phyloP scores from a whole-genome alignment of 1,284 basidiomycete genomes.

The Leccinum griseonigrum region DNA sequence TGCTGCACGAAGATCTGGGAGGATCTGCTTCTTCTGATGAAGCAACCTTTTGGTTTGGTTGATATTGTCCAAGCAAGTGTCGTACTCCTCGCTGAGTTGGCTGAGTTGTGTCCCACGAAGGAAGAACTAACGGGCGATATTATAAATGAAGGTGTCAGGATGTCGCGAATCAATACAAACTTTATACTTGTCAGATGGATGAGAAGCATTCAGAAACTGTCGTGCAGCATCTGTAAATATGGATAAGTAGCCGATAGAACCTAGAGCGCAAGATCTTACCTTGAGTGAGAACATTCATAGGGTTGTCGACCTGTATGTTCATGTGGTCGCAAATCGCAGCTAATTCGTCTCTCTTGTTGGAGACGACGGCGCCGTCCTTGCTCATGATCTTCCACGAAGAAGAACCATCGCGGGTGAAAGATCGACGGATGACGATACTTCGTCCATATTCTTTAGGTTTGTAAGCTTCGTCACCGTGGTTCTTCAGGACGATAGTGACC shows the following conservation, averaged over 20 bases:
- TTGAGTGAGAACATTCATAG: conserved; percentile 93
- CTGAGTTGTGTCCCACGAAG: conserved; percentile 90
- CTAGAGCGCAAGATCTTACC: conserved; percentile 40
- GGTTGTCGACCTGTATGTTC: conserved; percentile 97
- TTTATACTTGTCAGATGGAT: conserved; percentile 87
- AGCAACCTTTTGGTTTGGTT: conserved; percentile 63
- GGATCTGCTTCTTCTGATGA: conserved; percentile 62
- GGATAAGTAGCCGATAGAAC: not conserved
- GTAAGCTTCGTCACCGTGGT: conserved; percentile 88
- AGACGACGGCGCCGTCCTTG: conserved; percentile 64
- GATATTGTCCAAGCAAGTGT: conserved; percentile 72
- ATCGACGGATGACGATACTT: conserved; percentile 82
- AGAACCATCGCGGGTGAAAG: conserved; percentile 73
- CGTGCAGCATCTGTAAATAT: conserved; percentile 40
- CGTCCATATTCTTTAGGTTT: conserved; percentile 81
- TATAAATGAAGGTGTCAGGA: not conserved
- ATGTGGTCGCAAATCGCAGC: conserved; percentile 89
- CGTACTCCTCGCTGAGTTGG: conserved; percentile 87
- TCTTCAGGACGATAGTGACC: conserved; percentile 82
- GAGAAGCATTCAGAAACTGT: conserved; percentile 85
- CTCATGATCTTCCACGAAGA: conserved; percentile 85
- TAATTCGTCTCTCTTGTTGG: conserved; percentile 84
- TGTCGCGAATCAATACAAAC: conserved; percentile 39
- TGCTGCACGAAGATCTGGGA: conserved; percentile 70
- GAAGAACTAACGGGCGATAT: conserved; percentile 71